Conservation (phyloP, 768 basidiomycete species). For the Lentinula sp. region DNA sequence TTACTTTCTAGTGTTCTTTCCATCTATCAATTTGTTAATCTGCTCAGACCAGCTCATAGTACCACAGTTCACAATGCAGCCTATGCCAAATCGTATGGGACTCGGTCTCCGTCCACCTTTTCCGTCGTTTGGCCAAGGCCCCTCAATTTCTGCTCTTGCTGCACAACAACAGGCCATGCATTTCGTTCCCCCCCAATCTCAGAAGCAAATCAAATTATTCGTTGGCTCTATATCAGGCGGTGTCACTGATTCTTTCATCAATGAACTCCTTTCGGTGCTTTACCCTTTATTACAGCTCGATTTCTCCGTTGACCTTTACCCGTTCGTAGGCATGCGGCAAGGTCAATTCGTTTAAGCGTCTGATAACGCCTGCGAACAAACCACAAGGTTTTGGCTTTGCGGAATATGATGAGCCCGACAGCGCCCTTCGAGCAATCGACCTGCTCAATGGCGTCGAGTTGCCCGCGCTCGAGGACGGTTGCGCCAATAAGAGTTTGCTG, state of each 20-base stretch:
- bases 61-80: conserved; percentile 47
- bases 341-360: conserved; percentile 85
- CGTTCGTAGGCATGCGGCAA: conserved; percentile 76
- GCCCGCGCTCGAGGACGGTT: conserved; percentile 54
- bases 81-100: conserved; percentile 67
- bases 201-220: conserved; percentile 74
- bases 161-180: conserved; percentile 74
- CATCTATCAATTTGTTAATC: background rate
- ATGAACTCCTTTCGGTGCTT: conserved; percentile 66
- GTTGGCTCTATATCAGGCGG: conserved; percentile 96
- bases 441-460: conserved; percentile 60
- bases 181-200: conserved; percentile 59
- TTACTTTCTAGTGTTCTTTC: background rate
- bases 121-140: conserved; percentile 86
- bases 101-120: conserved; percentile 85
- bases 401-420: conserved; percentile 90
- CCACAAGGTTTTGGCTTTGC: conserved; percentile 98
- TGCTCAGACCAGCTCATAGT: background rate
- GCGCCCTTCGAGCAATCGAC: conserved; percentile 70
- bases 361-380: conserved; percentile 88
- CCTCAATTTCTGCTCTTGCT: conserved; percentile 87
- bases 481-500: conserved; percentile 57
- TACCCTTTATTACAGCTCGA: background rate
- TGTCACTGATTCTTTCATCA: conserved; percentile 78
- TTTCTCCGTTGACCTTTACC: background rate